These are phyloP conservation scores for Eustoma russellianum DNA, from an alignment of 257 asterid genomes.

Conservation along the genomic window DNA sequence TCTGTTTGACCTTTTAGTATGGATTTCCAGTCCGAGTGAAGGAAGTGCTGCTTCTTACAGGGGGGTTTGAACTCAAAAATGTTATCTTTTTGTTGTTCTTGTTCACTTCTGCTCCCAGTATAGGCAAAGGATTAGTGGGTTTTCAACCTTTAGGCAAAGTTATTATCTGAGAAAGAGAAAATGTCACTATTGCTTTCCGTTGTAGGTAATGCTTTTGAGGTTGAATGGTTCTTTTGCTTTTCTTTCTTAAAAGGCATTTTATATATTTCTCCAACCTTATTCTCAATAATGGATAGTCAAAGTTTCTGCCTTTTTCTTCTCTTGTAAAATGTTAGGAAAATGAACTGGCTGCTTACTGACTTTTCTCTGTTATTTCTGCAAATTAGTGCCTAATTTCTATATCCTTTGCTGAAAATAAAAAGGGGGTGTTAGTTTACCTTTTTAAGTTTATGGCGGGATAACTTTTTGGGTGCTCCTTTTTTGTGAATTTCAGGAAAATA, in stretches of 20 bases:
- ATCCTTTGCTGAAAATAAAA: not conserved
- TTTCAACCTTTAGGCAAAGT: constrained; percentile 22
- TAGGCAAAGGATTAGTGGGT: constrained; percentile 25
- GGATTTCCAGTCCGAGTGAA: not conserved
- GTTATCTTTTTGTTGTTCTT: constrained; percentile 13
- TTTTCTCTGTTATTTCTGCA: constrained; percentile 1
- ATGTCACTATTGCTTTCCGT: constrained; percentile 24
- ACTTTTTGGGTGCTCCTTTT: constrained; percentile 14
- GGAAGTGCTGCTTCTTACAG: not conserved
- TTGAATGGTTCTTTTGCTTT: constrained; percentile 11
- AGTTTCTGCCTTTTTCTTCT: not conserved
- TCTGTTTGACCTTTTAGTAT: not conserved
- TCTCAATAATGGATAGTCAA: not conserved
- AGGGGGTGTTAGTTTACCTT: not conserved
- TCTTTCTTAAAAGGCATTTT: not conserved
- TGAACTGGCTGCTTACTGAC: not conserved
- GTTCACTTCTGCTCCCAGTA: constrained; percentile 22
- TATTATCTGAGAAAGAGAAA: constrained; percentile 18
- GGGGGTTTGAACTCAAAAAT: constrained; percentile 11
- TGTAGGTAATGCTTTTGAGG: constrained; percentile 11
- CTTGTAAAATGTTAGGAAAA: not conserved
- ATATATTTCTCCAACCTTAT: not conserved
- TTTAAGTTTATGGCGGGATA: not conserved
- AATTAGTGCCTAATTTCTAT: not conserved
- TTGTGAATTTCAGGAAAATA: constrained; percentile 34